Percentiles rank a stretch among this genome's conserved stretches.
Evolutionary conservation across 805 yeast genomes (phyloP).

Genomic region (Metschnikowia orientalis): DNA sequence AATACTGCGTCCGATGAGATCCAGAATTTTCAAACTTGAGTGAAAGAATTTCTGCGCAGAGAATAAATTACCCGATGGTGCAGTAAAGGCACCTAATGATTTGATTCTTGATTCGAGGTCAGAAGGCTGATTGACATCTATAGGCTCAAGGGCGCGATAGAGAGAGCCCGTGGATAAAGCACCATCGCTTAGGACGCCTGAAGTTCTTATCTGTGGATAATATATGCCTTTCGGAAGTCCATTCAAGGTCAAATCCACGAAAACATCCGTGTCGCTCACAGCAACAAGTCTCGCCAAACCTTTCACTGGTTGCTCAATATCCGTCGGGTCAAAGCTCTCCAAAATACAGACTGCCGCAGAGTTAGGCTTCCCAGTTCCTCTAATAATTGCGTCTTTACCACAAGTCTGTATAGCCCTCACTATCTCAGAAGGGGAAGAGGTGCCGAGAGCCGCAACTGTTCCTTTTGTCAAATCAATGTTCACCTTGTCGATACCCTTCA

Average conservation of each 20-base stretch:
- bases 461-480: constrained; percentile 57
- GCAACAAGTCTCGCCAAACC: constrained; percentile 86
- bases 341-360: constrained; percentile 88
- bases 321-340: constrained; percentile 59
- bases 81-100: constrained; percentile 32
- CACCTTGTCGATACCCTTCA: constrained; percentile 48
- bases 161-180: constrained; percentile 60
- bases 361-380: constrained; percentile 86
- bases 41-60: constrained; percentile 38
- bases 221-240: constrained; percentile 66
- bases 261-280: constrained; percentile 47
- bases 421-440: constrained; percentile 70
- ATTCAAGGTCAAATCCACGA: constrained; percentile 75
- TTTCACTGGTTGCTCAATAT: constrained; percentile 56
- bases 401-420: constrained; percentile 63
- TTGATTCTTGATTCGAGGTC: constrained; percentile 25
- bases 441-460: constrained; percentile 64
- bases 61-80: constrained; percentile 8
- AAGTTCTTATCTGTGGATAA: constrained; percentile 60
- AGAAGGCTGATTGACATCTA: constrained; percentile 28
- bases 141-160: constrained; percentile 42
- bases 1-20: constrained; percentile 68
- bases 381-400: constrained; percentile 85
- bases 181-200: constrained; percentile 76
- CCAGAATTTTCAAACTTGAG: constrained; percentile 46